Evolutionary conservation across 1,284 basidiomycete species (phyloP).

Genomic region (Leccinum solheimii): DNA sequence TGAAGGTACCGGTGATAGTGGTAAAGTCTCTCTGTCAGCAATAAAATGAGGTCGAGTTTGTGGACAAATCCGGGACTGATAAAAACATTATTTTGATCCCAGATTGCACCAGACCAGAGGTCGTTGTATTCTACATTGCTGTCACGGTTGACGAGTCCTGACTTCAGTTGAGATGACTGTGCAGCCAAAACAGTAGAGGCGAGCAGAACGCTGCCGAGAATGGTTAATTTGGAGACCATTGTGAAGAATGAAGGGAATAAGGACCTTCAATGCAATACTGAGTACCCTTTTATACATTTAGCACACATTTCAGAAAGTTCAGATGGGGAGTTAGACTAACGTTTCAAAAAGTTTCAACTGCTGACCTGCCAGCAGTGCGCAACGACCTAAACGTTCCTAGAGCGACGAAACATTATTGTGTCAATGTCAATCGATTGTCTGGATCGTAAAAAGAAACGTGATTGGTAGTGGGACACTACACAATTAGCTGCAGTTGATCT

Average conservation of each 20-base stretch:
- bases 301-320: not conserved
- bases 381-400: not conserved
- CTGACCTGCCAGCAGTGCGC: not conserved
- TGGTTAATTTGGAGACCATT: slow-evolving; percentile 17
- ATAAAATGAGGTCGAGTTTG: not conserved
- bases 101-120: slow-evolving; percentile 25
- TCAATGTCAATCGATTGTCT: not conserved
- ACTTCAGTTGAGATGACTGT: slow-evolving; percentile 18
- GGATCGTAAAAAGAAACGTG: not conserved
- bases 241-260: not conserved
- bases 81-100: slow-evolving; percentile 9
- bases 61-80: not conserved
- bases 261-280: not conserved
- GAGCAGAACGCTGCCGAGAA: slow-evolving; percentile 25
- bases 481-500: not conserved
- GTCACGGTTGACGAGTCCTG: slow-evolving; percentile 6
- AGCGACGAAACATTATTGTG: not conserved
- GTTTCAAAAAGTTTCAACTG: not conserved
- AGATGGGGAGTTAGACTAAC: not conserved
- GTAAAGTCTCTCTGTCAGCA: slow-evolving; percentile 19
- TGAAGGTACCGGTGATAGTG: slow-evolving; percentile 18
- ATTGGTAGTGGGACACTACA: not conserved
- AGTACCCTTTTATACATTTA: not conserved
- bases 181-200: slow-evolving; percentile 16
- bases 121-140: slow-evolving; percentile 13